Base-by-base conservation (phyloP, 1,284 basidiomycete genomes). In the Neonothopanus nambi region DNA sequence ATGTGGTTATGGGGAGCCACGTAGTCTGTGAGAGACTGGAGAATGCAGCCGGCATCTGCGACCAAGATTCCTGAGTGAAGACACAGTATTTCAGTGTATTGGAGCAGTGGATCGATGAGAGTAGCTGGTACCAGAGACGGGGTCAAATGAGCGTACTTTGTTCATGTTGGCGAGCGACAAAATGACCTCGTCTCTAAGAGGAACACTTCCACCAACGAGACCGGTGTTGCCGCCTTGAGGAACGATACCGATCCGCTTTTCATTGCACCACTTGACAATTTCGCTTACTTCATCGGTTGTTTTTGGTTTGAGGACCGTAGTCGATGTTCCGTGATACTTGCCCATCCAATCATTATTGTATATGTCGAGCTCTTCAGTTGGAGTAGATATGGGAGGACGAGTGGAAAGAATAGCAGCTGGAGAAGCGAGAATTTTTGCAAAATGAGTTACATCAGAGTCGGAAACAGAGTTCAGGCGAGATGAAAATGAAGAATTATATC, bases 151-250 rank as follows among this genome's bases (percentile, higher is more conserved):
- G 59, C 96, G 86, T 54, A 99, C 84, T 60, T 85, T 80, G 66
- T 85, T 87, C 83, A 99, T 84, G 64, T 89, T 92, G 26, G 86
- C 75, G 37, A 98, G 79, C 56, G 82, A 94, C 54, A 99, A 71
- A 49, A 99, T 80, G 55, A 99, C 72, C 71, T 99, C 97, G 68
- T 97, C 91, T 60, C 85, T 79, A 15, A 96, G 71, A 0, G 97
- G 96, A 9, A 98, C 92, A 57, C 94, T 88, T 18, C 97, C 97
- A n/a, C 97, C 93, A 58, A 99, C 97, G 9, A 99, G 81, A 20
- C 97, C 97, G 0, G 97, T 99, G 74, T 99, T 99, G 26, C 97
- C 97, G 47, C 97, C 96, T 71, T 99, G 97, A 1, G 97, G 97
- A 1, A 98, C 95, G 45, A 99, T 83, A 18, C 89, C 87, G 48